Conservation (phyloP, 176 grass and related monocot genomes). For the Oryza meridionalis region DNA sequence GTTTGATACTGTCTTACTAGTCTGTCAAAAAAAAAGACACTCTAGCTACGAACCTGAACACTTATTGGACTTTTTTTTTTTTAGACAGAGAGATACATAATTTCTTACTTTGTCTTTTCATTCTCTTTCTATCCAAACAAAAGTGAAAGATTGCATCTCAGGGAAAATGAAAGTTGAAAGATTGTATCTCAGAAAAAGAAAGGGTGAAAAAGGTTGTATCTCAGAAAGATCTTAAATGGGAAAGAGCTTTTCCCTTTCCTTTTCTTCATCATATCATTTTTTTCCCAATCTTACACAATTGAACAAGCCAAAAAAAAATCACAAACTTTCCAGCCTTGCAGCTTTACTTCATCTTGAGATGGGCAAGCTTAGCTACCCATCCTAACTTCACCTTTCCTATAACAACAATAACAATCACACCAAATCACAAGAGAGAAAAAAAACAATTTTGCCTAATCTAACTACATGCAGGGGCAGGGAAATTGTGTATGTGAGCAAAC, state of each 20-base stretch:
- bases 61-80: no score
- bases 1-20: not conserved
- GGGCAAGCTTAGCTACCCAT: slow-evolving; percentile 46
- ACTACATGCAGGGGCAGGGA: slow-evolving; percentile 53
- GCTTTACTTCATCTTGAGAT: slow-evolving; percentile 37
- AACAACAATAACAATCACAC: not conserved
- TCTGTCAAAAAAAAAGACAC: no score
- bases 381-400: slow-evolving; percentile 11
- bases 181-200: not conserved
- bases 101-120: not conserved
- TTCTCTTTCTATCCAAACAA: not conserved
- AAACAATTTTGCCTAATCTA: slow-evolving; percentile 24
- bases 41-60: no score
- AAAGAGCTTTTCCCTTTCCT: not conserved
- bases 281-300: not conserved
- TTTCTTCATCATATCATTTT: not conserved
- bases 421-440: slow-evolving; percentile 37
- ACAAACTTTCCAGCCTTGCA: slow-evolving; percentile 6
- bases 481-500: slow-evolving; percentile 56
- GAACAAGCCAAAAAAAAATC: not conserved
- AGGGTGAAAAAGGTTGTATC: no score
- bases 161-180: not conserved
- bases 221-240: not conserved
- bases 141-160: not conserved
- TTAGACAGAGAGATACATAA: no score